Evolutionary conservation across 2,329 filamentous ascomycete genomes (phyloP).

Genomic region (Emydomyces testavorans): DNA sequence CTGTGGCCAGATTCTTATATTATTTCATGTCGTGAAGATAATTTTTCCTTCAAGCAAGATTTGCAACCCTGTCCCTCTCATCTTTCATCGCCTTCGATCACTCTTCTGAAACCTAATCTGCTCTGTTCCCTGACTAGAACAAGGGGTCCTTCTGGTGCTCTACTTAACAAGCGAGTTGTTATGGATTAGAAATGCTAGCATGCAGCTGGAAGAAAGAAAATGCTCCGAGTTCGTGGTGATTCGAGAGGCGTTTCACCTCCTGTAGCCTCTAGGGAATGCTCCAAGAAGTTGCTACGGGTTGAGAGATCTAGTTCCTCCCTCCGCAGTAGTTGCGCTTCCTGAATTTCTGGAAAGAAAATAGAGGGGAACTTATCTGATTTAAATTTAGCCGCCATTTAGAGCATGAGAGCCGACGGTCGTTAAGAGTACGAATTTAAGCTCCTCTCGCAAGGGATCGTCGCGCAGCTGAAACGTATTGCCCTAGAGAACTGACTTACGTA

Average conservation of each 20-base stretch:
- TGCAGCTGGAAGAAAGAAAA: neutral
- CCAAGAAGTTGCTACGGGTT: neutral
- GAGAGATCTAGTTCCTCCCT: no score
- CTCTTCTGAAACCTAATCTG: slow-evolving; percentile 10
- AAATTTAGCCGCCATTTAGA: neutral
- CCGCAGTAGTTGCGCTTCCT: no score
- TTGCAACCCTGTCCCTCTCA: no score
- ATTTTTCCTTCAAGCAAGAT: no score
- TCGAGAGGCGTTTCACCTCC: neutral
- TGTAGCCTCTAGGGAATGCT: neutral
- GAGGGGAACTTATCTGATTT: neutral
- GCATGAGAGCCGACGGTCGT: neutral
- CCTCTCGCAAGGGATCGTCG: neutral
- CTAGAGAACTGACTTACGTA: neutral
- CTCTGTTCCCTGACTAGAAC: slow-evolving; percentile 3
- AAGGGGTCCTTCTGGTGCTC: slow-evolving; percentile 1
- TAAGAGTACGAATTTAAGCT: neutral
- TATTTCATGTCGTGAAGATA: no score
- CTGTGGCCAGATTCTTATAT: no score
- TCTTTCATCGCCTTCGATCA: slow-evolving; percentile 3
- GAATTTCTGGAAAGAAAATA: no score
- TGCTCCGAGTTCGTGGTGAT: neutral
- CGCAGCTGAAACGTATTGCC: slow-evolving; percentile 4
- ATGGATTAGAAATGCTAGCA: neutral
- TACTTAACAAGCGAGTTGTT: neutral